phyloP scores from a whole-genome alignment of 257 asterid species.

The Schizonepeta tenuifolia region DNA sequence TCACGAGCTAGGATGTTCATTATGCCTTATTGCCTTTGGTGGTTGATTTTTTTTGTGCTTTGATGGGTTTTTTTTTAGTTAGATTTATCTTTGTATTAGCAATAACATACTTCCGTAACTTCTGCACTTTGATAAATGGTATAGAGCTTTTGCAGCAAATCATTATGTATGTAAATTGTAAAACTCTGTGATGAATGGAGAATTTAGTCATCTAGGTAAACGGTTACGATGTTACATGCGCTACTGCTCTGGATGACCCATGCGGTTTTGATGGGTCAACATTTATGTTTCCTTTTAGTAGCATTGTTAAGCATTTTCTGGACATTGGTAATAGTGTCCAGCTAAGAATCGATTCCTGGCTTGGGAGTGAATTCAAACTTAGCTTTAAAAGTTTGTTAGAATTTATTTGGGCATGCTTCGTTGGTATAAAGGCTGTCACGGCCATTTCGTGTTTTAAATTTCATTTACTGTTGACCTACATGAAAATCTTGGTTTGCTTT shows the following conservation, averaged over 20 bases:
- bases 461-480: slow-evolving; percentile 22
- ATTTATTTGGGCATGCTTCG: slow-evolving; percentile 1
- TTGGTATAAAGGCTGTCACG: slow-evolving; percentile 28
- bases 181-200: slow-evolving; percentile 25
- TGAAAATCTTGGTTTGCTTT: slow-evolving; percentile 20
- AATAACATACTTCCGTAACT: background rate
- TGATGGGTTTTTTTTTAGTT: background rate
- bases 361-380: background rate
- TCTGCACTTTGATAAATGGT: slow-evolving; percentile 25
- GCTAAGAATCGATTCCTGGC: slow-evolving; percentile 28
- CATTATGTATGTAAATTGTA: slow-evolving; percentile 6
- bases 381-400: slow-evolving; percentile 2
- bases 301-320: slow-evolving; percentile 17
- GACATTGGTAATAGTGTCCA: slow-evolving; percentile 19
- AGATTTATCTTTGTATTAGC: background rate
- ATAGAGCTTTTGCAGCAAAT: slow-evolving; percentile 9
- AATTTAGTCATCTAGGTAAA: slow-evolving; percentile 18
- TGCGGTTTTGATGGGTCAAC: slow-evolving; percentile 4
- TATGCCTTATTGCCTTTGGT: background rate
- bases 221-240: background rate
- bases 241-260: slow-evolving; percentile 5
- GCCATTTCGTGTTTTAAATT: slow-evolving; percentile 11
- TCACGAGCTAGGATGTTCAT: slow-evolving; percentile 7
- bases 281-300: slow-evolving; percentile 15
- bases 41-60: slow-evolving; percentile 7